Evolutionary conservation across 768 basidiomycete genomes (phyloP).

Genomic region (Brasilioporus rufonigricans): DNA sequence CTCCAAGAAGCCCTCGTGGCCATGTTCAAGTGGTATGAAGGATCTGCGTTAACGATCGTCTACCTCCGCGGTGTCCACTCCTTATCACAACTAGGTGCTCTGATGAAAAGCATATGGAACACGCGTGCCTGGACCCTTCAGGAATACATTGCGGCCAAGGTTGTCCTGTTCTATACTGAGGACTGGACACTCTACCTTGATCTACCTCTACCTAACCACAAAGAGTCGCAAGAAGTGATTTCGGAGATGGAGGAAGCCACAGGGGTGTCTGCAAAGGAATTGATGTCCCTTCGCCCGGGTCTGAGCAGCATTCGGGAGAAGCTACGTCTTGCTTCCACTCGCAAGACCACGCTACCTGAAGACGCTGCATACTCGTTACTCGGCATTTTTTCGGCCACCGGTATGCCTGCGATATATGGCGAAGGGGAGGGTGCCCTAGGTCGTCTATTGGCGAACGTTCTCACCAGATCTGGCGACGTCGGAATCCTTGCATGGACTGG

Average conservation of each 20-base stretch:
- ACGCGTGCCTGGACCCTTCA: not conserved
- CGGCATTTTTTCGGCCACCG: not conserved
- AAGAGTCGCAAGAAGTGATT: not conserved
- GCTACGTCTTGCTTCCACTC: not conserved
- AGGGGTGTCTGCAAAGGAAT: not conserved
- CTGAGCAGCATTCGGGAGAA: not conserved
- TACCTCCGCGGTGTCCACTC: no score
- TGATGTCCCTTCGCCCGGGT: not conserved
- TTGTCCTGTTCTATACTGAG: not conserved
- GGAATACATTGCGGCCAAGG: not conserved
- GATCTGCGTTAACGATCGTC: no score
- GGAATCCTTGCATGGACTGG: not conserved
- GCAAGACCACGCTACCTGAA: not conserved
- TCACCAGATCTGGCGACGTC: not conserved
- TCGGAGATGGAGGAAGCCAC: not conserved
- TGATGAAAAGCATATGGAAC: no score
- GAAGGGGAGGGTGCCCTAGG: not conserved
- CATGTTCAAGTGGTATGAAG: no score
- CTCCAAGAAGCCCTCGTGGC: no score
- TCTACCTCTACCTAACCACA: not conserved
- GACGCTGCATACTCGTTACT: not conserved
- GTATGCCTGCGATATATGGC: not conserved
- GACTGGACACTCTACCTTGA: not conserved
- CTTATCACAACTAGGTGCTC: no score
- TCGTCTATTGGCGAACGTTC: not conserved